phyloP scores from a whole-genome alignment of 805 yeast genomes.

The Phaffomyces thermotolerans region DNA sequence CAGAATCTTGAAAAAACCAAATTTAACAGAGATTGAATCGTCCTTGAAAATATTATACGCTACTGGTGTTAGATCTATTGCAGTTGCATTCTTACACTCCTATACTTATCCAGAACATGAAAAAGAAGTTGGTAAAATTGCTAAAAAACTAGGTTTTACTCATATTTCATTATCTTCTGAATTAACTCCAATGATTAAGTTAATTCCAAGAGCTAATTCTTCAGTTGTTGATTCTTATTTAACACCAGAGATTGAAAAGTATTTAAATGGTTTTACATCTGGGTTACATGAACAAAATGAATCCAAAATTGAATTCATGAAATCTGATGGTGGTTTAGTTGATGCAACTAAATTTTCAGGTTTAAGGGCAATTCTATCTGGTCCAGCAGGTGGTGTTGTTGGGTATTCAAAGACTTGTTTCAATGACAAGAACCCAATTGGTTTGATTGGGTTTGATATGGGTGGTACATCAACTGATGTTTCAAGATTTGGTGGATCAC shows the following conservation, averaged over 20 bases:
- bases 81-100: conserved; percentile 65
- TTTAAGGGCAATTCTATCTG: conserved; percentile 79
- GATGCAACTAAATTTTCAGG: conserved; percentile 83
- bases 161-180: conserved; percentile 64
- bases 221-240: conserved; percentile 77
- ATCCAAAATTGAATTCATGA: conserved; percentile 77
- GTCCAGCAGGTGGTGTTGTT: conserved; percentile 98
- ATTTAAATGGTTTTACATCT: conserved; percentile 49
- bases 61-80: conserved; percentile 60
- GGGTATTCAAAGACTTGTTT: conserved; percentile 85
- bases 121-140: conserved; percentile 47
- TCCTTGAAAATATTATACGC: conserved; percentile 39
- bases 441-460: conserved; percentile 81
- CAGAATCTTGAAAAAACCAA: conserved; percentile 46
- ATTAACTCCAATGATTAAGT: conserved; percentile 73
- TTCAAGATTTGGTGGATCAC: conserved; percentile 62
- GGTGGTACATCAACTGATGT: conserved; percentile 91
- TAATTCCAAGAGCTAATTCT: conserved; percentile 68
- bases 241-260: conserved; percentile 69
- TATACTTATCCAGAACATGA: conserved; percentile 73
- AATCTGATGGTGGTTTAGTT: conserved; percentile 92
- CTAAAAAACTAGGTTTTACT: conserved; percentile 56
- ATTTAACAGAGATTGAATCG: conserved; percentile 34
- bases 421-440: conserved; percentile 42
- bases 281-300: conserved; percentile 46